Evolutionary conservation across 2,329 filamentous ascomycete genomes (phyloP), one percentile per base, ranked within the genome.

Genomic region (Cladophialophora psammophila): DNA sequence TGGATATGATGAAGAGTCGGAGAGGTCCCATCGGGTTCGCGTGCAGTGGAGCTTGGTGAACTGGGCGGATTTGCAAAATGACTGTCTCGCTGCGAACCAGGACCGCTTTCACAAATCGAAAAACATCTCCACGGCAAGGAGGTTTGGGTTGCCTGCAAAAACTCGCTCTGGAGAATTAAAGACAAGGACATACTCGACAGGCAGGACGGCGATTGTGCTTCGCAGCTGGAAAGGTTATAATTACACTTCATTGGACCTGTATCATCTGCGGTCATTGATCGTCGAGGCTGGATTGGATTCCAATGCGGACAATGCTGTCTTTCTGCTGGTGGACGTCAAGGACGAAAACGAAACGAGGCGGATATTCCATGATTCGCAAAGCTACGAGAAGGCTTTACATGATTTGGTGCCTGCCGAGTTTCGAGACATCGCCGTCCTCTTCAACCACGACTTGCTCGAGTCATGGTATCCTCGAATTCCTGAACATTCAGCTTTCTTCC

Each of bases 311-410:
- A 96, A 94, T 73, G 85, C 86, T 3, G 84, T 96, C 3, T 92
- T 95, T 77, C 92, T 96, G 75, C 83, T 96, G 42, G 85, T 96
- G 42, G 92, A 96, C 72, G 91, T 95, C 69, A 92, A 92, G 73
- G 90, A 96, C 76, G 86, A 91, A 72, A 87, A 91, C 74, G 81
- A 89, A 50, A 56, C 55, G 0, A 54, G 62, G 35, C 62, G 9
- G 10, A 65, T 68, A 9, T 68, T 65, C 35, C 61, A 58, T 58
- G 50, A 65, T 87, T 86, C 89, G 3, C 89, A 60, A n/a, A 50
- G 32, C 32, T 68, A 92, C 72, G 84, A 87, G 8, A 81, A 83
- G n/a, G 87, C 87, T 0, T 88, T 90, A 57, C 84, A 90, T 72
- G 80, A 84, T 13, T 84, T 92, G 12, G 72, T 76, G 15, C 76